phyloP scores from a whole-genome alignment of 2,329 filamentous ascomycete genomes.

The Pseudogymnoascus sp. region DNA sequence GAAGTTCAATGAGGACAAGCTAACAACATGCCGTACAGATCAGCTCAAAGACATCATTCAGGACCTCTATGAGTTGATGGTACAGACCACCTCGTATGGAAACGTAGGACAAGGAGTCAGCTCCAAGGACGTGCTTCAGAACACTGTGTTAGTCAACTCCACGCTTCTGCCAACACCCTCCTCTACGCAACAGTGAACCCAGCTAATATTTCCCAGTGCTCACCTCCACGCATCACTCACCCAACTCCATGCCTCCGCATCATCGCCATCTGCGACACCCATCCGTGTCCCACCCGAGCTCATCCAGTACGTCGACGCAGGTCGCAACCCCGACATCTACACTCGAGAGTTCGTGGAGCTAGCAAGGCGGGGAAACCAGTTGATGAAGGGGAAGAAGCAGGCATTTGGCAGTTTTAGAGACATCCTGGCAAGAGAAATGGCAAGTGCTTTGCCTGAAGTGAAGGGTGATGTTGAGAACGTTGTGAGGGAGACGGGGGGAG shows the following conservation, averaged over 20 bases:
- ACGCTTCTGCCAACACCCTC: constrained; percentile 3
- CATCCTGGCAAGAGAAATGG: constrained; percentile 41
- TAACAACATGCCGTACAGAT: constrained; percentile 31
- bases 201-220: constrained; percentile 27
- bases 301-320: constrained; percentile 61
- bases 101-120: constrained; percentile 37
- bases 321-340: constrained; percentile 67
- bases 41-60: constrained; percentile 55
- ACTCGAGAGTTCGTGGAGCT: constrained; percentile 66
- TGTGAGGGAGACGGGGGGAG: constrained; percentile 22
- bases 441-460: constrained; percentile 24
- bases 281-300: constrained; percentile 53
- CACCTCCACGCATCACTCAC: constrained; percentile 34
- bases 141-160: constrained; percentile 38
- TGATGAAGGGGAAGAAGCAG: constrained; percentile 54
- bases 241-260: constrained; percentile 34
- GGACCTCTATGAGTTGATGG: constrained; percentile 55
- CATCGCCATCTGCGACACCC: constrained; percentile 28
- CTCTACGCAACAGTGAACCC: neutral
- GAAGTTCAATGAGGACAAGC: neutral
- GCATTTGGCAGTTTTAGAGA: constrained; percentile 56
- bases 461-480: constrained; percentile 24
- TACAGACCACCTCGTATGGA: constrained; percentile 56
- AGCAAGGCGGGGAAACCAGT: constrained; percentile 56
- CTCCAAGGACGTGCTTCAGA: constrained; percentile 44